Evolutionary conservation across 805 yeast species (phyloP).

Genomic region (Candida suzukii): DNA sequence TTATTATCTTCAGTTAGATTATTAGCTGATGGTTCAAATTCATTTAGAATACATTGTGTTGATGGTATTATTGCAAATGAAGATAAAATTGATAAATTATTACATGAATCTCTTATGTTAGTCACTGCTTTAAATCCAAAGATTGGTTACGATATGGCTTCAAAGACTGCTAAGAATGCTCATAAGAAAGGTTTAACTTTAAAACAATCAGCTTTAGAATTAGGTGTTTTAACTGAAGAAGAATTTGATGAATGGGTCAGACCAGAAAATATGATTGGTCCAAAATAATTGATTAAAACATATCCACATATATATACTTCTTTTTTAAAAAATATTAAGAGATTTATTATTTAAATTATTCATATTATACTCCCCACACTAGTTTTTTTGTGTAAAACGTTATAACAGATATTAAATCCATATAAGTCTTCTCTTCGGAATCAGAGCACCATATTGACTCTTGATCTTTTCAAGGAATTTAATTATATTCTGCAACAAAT

Average conservation of each 20-base stretch:
- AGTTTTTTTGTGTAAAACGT: no score
- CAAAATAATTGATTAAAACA: constrained; percentile 33
- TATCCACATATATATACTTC: neutral
- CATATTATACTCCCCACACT: no score
- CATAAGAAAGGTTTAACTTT: constrained; percentile 96
- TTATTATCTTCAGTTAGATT: constrained; percentile 81
- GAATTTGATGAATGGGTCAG: constrained; percentile 96
- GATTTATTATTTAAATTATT: no score
- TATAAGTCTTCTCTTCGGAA: no score
- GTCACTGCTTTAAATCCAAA: constrained; percentile 98
- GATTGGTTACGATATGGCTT: constrained; percentile 96
- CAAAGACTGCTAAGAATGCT: constrained; percentile 97
- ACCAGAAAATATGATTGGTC: constrained; percentile 98
- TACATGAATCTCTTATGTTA: constrained; percentile 95
- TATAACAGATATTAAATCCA: no score
- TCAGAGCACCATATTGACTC: no score
- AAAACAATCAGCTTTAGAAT: constrained; percentile 90
- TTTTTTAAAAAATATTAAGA: no score
- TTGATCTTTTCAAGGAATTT: no score
- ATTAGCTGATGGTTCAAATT: constrained; percentile 80
- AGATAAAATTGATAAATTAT: constrained; percentile 76
- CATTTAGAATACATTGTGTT: constrained; percentile 92
- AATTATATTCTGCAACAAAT: no score
- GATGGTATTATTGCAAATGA: constrained; percentile 89
- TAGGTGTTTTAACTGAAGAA: constrained; percentile 72